Evolutionary conservation across 805 yeast genomes (phyloP).

Genomic region (Maudiozyma turicensis): DNA sequence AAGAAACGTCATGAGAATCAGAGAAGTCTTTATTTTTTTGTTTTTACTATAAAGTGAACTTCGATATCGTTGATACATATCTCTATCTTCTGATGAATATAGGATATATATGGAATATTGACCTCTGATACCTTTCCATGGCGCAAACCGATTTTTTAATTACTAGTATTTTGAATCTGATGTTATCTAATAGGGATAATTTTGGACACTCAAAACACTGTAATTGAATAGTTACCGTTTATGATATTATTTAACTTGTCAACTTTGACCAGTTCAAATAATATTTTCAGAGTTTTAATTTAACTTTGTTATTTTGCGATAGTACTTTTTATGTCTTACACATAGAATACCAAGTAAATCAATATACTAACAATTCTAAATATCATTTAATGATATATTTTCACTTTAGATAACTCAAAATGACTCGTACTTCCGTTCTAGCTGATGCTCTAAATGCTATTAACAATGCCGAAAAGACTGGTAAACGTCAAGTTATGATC

Average conservation of each 20-base stretch:
- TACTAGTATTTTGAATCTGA: neutral
- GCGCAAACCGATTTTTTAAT: conserved; percentile 1
- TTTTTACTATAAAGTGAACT: neutral
- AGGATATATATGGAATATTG: conserved; percentile 4
- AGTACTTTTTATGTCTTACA: neutral
- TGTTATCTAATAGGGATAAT: neutral
- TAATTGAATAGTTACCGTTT: neutral
- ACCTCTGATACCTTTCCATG: conserved; percentile 12
- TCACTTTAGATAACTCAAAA: conserved; percentile 28
- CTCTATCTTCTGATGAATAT: conserved; percentile 9
- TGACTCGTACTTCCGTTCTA: conserved; percentile 97
- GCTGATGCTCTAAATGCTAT: conserved; percentile 97
- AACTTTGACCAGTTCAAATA: neutral
- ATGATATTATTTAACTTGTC: neutral
- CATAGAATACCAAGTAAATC: neutral
- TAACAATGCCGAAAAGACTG: conserved; percentile 98
- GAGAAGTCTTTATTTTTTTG: conserved; percentile 2
- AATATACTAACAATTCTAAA: neutral
- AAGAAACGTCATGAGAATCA: conserved; percentile 9
- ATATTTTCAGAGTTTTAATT: neutral
- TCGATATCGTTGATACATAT: neutral
- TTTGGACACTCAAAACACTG: conserved; percentile 2
- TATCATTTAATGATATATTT: neutral
- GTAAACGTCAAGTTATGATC: conserved; percentile 96
- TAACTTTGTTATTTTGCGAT: neutral